Conservation (phyloP, 208 protist genomes). For the Trypanosomatidae sp. region DNA sequence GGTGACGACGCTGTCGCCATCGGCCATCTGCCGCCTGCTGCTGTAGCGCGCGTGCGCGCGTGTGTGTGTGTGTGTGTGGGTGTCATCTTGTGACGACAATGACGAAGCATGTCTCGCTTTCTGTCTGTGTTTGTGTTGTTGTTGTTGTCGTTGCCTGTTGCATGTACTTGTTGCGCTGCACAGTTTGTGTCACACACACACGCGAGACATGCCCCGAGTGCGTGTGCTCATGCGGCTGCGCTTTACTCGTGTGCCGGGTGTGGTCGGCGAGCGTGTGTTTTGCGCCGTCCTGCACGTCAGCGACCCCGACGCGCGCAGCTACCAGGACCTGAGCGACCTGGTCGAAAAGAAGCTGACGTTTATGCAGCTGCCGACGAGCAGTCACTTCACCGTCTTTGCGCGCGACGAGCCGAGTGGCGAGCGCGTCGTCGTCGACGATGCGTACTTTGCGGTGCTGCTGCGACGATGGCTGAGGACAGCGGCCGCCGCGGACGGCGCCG, state of each 20-base stretch:
- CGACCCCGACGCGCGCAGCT: slow-evolving; percentile 34
- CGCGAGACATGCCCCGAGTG: neutral
- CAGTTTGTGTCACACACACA: neutral
- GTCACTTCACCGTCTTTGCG: slow-evolving; percentile 53
- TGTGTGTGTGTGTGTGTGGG: neutral
- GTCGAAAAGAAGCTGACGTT: slow-evolving; percentile 64
- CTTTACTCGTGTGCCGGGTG: slow-evolving; percentile 49
- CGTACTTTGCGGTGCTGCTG: slow-evolving; percentile 39
- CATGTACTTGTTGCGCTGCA: too few relatives aligned
- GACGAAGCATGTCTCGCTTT: neutral
- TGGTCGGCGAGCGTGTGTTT: slow-evolving; percentile 53
- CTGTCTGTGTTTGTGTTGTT: neutral
- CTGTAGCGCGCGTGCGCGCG: slow-evolving; percentile 7
- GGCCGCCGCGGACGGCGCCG: neutral
- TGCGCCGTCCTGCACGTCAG: slow-evolving; percentile 24
- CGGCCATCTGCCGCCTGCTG: slow-evolving; percentile 28
- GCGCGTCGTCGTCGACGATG: slow-evolving; percentile 66
- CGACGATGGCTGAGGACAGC: slow-evolving; percentile 16
- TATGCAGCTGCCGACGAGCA: slow-evolving; percentile 40
- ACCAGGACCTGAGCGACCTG: slow-evolving; percentile 42
- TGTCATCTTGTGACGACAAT: neutral
- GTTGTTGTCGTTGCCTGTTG: too few relatives aligned
- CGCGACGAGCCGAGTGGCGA: slow-evolving; percentile 39
- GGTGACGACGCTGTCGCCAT: slow-evolving; percentile 49
- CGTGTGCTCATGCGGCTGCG: slow-evolving; percentile 20